Evolutionary conservation across 768 basidiomycete species (phyloP).

Genomic region (Suillus ampliporus): DNA sequence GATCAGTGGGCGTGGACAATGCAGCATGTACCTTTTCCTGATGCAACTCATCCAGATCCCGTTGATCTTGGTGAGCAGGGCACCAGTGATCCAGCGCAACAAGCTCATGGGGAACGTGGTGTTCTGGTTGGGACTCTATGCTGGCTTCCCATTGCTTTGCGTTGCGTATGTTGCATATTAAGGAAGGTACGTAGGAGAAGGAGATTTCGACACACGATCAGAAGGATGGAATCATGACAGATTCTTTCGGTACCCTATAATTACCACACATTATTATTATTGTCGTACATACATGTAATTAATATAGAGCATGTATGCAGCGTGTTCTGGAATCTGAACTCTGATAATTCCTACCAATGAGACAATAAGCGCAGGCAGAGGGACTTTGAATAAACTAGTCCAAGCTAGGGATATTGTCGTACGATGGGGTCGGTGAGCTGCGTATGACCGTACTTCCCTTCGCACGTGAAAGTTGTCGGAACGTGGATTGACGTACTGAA

Average conservation of each 20-base stretch:
- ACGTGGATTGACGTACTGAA: not conserved
- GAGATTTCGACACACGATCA: not conserved
- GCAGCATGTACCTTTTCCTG: slow-evolving; percentile 84
- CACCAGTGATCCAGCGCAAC: slow-evolving; percentile 80
- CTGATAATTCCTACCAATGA: too few relatives aligned
- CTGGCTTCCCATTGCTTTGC: slow-evolving; percentile 92
- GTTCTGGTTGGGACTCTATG: slow-evolving; percentile 93
- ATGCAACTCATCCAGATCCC: slow-evolving; percentile 91
- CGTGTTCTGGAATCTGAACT: not conserved
- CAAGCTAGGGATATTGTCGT: not conserved
- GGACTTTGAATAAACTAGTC: not conserved
- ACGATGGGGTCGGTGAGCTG: not conserved
- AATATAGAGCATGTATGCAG: not conserved
- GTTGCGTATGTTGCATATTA: slow-evolving; percentile 71
- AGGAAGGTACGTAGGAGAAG: slow-evolving; percentile 17
- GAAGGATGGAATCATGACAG: not conserved
- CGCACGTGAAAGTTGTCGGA: not conserved
- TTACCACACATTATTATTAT: not conserved
- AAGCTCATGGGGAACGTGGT: slow-evolving; percentile 82
- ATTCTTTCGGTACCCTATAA: not conserved
- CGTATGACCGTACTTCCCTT: not conserved
- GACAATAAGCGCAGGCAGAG: not conserved
- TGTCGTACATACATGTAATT: not conserved
- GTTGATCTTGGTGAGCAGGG: slow-evolving; percentile 79
- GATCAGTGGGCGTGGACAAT: not conserved